Conservation (phyloP, 2,329 filamentous ascomycete species). For the Calonectria pauciramosa region DNA sequence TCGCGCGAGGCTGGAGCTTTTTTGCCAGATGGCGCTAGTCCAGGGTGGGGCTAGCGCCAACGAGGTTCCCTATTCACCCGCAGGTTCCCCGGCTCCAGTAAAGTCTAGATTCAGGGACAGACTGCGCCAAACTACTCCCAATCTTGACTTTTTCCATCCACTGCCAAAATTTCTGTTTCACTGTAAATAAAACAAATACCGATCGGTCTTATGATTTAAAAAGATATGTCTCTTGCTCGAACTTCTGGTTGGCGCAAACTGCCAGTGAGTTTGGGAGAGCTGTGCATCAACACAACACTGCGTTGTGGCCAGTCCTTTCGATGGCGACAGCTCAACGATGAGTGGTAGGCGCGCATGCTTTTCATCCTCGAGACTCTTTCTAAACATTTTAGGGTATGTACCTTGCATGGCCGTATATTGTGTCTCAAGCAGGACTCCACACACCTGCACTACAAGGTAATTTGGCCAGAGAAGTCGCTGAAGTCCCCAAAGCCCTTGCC, state of each 20-base stretch:
- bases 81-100: slow-evolving; percentile 18
- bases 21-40: slow-evolving; percentile 49
- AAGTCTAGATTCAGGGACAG: slow-evolving; percentile 22
- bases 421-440: slow-evolving; percentile 86
- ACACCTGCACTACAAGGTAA: slow-evolving; percentile 84
- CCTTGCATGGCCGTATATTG: slow-evolving; percentile 86
- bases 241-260: slow-evolving; percentile 89
- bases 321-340: slow-evolving; percentile 88
- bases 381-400: slow-evolving; percentile 74
- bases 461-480: slow-evolving; percentile 62
- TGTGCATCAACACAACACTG: slow-evolving; percentile 94
- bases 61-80: slow-evolving; percentile 17
- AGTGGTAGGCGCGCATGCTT: slow-evolving; percentile 73
- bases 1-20: slow-evolving; percentile 62
- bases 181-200: background rate
- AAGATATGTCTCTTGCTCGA: slow-evolving; percentile 57
- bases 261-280: slow-evolving; percentile 84
- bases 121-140: slow-evolving; percentile 8
- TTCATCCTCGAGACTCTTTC: background rate
- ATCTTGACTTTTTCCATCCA: slow-evolving; percentile 24
- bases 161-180: background rate
- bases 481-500: slow-evolving; percentile 29
- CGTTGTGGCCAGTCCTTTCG: slow-evolving; percentile 97
- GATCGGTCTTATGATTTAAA: background rate
- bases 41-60: slow-evolving; percentile 40